Evolutionary conservation across 768 basidiomycete genomes (phyloP), one percentile per base, ranked within the genome.

Genomic region (Xanthoconium stramineum): DNA sequence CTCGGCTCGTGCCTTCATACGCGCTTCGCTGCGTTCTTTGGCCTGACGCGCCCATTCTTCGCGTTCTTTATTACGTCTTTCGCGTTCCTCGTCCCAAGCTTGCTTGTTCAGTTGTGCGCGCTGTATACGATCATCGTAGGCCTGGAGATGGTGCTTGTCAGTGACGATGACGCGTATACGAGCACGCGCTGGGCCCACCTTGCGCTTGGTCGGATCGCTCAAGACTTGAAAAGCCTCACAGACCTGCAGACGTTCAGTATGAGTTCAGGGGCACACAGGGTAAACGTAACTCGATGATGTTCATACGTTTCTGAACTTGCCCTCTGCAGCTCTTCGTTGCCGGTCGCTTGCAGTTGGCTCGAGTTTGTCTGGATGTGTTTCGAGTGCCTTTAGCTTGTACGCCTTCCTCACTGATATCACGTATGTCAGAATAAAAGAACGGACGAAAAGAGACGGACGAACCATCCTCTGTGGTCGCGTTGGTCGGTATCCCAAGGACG

Each of bases 301-400:
- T 60, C 75, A 61, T 68, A 86, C 86, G 76, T 78, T 76, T 64
- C 80, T 84, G 61, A 89, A 89, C 58, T 77, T 78, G 38, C 77
- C 76, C 62, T 82, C 80, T 9, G 86, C 82, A 19, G 65, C 73
- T 53, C 78, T 75, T 64, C 80, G 83, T 56, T 82, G 80, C 54
- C 75, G 70, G 43, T 78, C 77, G 42, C 72, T 79, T 9, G 82
- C 80, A 32, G 70, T 70, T 37, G 78, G 83, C 12, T 80, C 80
- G 46, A 88, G 79, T 61, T 86, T 88, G 62, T 89, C 87, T 11
- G 87, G 87, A 65, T 89, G 87, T 1, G 88, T 88, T 67, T 85
- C 84, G 29, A 89, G 74, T 11, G 81, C 85, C 61, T 80, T 83
- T 58, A 79, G 80, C 63, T 80, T 84, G 68, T 88, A 89, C 2